Base-by-base conservation (phyloP, 768 basidiomycete species). In the Amanita subjunquillea region DNA sequence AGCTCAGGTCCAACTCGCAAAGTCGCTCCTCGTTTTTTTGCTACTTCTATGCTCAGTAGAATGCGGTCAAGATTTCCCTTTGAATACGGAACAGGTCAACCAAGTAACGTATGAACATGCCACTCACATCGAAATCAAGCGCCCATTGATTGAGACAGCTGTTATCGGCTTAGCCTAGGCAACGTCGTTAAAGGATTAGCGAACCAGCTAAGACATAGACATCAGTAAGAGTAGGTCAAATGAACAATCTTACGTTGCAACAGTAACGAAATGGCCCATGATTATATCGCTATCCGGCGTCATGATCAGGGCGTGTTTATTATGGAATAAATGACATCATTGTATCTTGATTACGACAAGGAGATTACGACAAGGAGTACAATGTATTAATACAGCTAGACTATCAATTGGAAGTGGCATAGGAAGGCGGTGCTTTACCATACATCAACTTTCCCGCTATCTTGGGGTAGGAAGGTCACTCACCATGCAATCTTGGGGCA, bases 91-190 rank as follows among this genome's bases (percentile, higher is more conserved):
- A n/a, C 1, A 46, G 13, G 32, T 53, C 49, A 41, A 22, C 54
- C 43, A 9, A 23, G 9, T n/a, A 20, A 20, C 5, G 17, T 10
- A 23, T 30, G 29, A 20, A 42, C 9, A 13, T 39, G 2, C 5
- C 39, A 27, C 71, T 56, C 61, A 87, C 93, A 63, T 94, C 83
- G 56, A 97, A 97, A 65, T 97, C 95, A 37, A 98, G 70, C 6
- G 96, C 89, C 92, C 95, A 97, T 68, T 99, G 95, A 62, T 97
- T 95, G 27, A 99, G 73, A 13, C 92, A 93, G 65, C 92, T 95
- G 59, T 51, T 30, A 54, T 20, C 7, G 44, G 42, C 20, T 55
- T 9, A 29, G 29, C 10, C 3, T 59, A 55, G 43, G 27, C 46
- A 42, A 17, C n/a, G 38, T 5, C n/a, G 51, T 20, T 44, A 50